A percentile compares a stretch with the other conserved stretches of the same genome.
phyloP scores from a whole-genome alignment of 441 rosid species.

The Caryocar brasiliense region DNA sequence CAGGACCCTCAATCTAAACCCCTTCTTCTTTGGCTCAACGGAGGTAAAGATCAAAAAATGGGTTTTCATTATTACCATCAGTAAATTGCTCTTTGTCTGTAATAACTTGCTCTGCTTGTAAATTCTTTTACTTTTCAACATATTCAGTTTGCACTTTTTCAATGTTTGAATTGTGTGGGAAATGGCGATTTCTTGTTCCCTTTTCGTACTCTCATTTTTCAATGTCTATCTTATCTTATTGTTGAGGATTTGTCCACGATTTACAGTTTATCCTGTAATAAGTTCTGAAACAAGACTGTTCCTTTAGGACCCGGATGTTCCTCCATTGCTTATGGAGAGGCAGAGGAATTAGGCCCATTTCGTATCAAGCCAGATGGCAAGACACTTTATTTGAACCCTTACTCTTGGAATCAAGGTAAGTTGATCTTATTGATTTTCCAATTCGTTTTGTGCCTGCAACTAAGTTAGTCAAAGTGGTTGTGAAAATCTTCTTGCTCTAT shows the following conservation, averaged over 20 bases:
- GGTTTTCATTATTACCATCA: no score
- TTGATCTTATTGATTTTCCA: neutral
- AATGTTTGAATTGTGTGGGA: no score
- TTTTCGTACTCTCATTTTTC: no score
- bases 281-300: slow-evolving; percentile 2
- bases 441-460: neutral
- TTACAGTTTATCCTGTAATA: neutral
- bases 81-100: neutral
- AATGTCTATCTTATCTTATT: no score
- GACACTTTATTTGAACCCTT: slow-evolving; percentile 67
- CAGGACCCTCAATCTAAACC: slow-evolving; percentile 81
- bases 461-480: neutral
- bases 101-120: neutral
- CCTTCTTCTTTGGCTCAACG: slow-evolving; percentile 89
- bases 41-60: slow-evolving; percentile 69
- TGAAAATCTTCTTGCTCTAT: neutral
- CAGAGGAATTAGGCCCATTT: slow-evolving; percentile 92
- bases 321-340: slow-evolving; percentile 78
- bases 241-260: no score
- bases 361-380: slow-evolving; percentile 67
- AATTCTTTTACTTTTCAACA: neutral
- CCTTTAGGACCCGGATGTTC: slow-evolving; percentile 89
- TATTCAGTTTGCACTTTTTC: no score
- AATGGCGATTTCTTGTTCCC: no score
- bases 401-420: slow-evolving; percentile 88